Base-by-base conservation (phyloP, 768 basidiomycete genomes). In the Leucosporidium scottii region DNA sequence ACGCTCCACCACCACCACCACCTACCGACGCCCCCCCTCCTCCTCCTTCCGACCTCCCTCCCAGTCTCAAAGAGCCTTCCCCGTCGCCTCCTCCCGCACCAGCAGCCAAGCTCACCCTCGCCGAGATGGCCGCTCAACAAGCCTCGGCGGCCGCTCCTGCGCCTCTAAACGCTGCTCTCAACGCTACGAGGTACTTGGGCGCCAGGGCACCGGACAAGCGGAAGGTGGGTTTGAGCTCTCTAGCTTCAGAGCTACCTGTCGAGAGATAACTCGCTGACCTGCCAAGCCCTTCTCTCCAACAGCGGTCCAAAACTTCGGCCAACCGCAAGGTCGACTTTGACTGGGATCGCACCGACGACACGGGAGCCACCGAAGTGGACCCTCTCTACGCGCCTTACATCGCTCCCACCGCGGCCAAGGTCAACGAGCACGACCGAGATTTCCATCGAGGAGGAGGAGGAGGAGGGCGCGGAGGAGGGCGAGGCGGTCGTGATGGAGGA, bases 291-390 rank as follows among this genome's bases (percentile, higher is more conserved):
- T 70, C 48, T 18, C 70, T 4, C 66, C 74, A n/a, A 77, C 77
- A 73, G 59, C 68, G 62, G 34, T 12, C 36, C 64, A 93, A 93
- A 80, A 91, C 90, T 85, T 91, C 89, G 76, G 92, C 34, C 5
- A 34, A 93, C 78, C 86, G 91, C 79, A 94, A 94, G 79, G 92
- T 98, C 77, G 90, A 94, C n/a, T 99, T 99, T 76, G 96, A 98
- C 78, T 99, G 96, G 96, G 93, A 94, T 76, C 86, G 87, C 59
- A 89, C 88, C 77, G 96, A 99, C 75, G 96, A 99, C 78, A 99
- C 96, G 20, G 87, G 89, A 75, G 81, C 76, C 10, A 49, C 57
- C 23, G 78, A 79, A 55, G 75, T 75, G 51, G 77, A 76, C 66
- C 75, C 75, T 0, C 59, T 75, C 57, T 76, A 71, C 61, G 66